Evolutionary conservation across 345 rosid species (phyloP), one percentile per base, ranked within the genome.

Genomic region (Salix udensis): DNA sequence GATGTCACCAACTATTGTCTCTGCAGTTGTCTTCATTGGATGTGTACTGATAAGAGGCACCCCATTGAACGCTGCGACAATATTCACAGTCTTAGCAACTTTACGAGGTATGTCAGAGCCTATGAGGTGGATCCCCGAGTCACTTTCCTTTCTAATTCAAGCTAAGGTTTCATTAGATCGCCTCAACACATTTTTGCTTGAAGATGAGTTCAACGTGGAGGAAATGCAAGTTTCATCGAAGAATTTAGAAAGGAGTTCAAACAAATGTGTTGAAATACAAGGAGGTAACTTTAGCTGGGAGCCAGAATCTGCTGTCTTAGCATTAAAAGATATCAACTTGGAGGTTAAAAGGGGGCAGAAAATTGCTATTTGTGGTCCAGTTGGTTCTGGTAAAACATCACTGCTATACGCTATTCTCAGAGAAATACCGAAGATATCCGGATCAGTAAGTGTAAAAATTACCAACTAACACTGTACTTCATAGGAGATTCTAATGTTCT

Each of bases 251-350:
- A 26, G 26, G 67, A 62, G 14, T 15, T 65, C 68, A 28, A 14
- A 23, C 14, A 42, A 31, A 50, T 80, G 87, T 77, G 84, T 90
- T 15, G 73, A 77, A 4, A 84, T 94, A 72, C 82, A 82, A 70
- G 87, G 77, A 64, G 94, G 95, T 6, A 82, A 77, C 67, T 91
- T 91, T 87, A 77, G 91, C 67, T 91, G 98, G 98, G 90, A 90
- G 75, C 83, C 86, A 40, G 91, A 91, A 69, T 55, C 77, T 23
- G 67, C 74, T 40, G 18, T 37, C 74, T 76, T 84, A 73, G 87
- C 95, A 10, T 80, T 94, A 37, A 50, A 68, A 50, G 48, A 85
- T 77, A 80, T 90, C 61, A 76, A 81, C 68, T 70, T 94, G 67
- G 85, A 89, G 28, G 75, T 87, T 7, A 85, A 80, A 74, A 18